These are phyloP conservation scores for Lentinula edodes DNA, from an alignment of 768 basidiomycete species.

Conservation along the genomic window DNA sequence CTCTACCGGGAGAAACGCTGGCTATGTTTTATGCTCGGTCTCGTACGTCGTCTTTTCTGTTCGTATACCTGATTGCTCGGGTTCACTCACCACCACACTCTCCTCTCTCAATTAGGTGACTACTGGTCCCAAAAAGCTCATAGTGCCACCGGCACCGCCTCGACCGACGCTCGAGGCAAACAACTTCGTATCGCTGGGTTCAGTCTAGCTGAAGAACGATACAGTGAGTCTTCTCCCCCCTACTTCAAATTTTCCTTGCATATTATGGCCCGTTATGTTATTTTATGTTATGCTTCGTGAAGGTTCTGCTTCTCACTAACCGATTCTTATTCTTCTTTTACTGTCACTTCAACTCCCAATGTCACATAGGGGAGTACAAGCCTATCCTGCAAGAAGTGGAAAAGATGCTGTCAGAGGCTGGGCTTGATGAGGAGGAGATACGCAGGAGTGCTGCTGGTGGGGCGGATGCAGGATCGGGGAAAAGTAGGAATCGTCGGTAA, in stretches of 20 bases:
- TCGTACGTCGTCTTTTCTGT: conserved; percentile 36
- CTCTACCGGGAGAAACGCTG: conserved; percentile 78
- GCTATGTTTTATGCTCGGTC: conserved; percentile 81
- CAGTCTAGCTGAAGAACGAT: conserved; percentile 64
- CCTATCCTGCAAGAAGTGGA: conserved; percentile 80
- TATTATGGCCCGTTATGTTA: too few relatives aligned
- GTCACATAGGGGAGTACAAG: conserved; percentile 61
- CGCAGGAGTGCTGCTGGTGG: conserved; percentile 43
- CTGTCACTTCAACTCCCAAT: not conserved
- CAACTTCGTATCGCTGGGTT: conserved; percentile 75
- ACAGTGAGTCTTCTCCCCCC: conserved; percentile 39
- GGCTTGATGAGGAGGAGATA: conserved; percentile 82
- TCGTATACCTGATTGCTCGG: too few relatives aligned
- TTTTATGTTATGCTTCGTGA: too few relatives aligned
- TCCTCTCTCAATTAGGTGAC: conserved; percentile 41
- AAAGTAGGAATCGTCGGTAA: conserved; percentile 48
- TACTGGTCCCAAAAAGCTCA: conserved; percentile 78
- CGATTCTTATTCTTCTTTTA: not conserved
- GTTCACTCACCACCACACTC: not conserved
- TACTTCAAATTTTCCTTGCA: not conserved
- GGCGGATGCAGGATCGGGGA: conserved; percentile 29
- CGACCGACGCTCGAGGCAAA: conserved; percentile 69
- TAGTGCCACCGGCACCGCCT: conserved; percentile 10
- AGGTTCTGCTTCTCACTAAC: not conserved
- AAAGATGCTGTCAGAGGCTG: conserved; percentile 77